Conservation (phyloP, 2,329 filamentous ascomycete species). For the Penicillium occitanis region DNA sequence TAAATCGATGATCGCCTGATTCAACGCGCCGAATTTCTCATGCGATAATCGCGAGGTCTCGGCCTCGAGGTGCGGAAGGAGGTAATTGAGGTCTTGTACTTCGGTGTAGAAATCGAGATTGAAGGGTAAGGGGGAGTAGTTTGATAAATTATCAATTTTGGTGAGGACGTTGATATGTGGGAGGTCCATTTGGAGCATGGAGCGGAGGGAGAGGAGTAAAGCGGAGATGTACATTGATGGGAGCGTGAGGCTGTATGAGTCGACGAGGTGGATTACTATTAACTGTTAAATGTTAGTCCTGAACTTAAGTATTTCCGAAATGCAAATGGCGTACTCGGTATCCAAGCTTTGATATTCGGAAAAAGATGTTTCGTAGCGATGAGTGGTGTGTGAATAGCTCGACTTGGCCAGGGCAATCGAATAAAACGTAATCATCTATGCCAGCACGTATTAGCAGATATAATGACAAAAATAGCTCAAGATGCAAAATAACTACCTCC, state of each 20-base stretch:
- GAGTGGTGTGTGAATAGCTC: slow-evolving; percentile 96
- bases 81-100: slow-evolving; percentile 84
- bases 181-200: slow-evolving; percentile 98
- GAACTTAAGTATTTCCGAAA: no score
- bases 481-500: slow-evolving; percentile 47
- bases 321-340: slow-evolving; percentile 66
- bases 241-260: slow-evolving; percentile 88
- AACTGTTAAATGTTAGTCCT: slow-evolving; percentile 56
- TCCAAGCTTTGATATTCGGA: slow-evolving; percentile 82
- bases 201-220: slow-evolving; percentile 84
- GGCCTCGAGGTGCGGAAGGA: slow-evolving; percentile 75
- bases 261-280: slow-evolving; percentile 88
- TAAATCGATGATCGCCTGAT: slow-evolving; percentile 80
- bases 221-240: slow-evolving; percentile 95
- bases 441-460: slow-evolving; percentile 24
- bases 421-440: slow-evolving; percentile 82
- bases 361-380: slow-evolving; percentile 87
- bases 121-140: slow-evolving; percentile 84
- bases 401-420: slow-evolving; percentile 95
- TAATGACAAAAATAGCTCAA: not conserved
- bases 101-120: slow-evolving; percentile 98
- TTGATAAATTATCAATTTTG: slow-evolving; percentile 91
- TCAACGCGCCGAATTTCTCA: slow-evolving; percentile 78
- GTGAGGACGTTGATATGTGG: slow-evolving; percentile 94
- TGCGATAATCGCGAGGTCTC: slow-evolving; percentile 71